Conservation (phyloP, 352 stramenopile species). For the Aphanomyces stellatus region DNA sequence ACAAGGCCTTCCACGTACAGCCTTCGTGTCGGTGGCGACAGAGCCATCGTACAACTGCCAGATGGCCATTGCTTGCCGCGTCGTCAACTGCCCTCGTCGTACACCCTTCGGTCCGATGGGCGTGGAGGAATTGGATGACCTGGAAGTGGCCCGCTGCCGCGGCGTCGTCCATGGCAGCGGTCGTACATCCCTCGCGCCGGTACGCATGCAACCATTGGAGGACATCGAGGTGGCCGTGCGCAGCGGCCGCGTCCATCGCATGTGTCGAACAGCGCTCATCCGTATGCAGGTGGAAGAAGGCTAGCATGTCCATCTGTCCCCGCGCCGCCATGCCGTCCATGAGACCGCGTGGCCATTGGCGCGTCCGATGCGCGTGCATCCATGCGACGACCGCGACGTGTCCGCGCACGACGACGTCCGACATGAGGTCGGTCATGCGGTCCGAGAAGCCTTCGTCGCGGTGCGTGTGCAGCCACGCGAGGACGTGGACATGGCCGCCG, state of each 20-base stretch:
- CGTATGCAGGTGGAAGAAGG: neutral
- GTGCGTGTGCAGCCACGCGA: constrained; percentile 10
- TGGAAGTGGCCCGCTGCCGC: constrained; percentile 2
- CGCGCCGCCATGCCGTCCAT: neutral
- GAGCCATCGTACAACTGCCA: constrained; percentile 10
- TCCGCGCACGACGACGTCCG: constrained; percentile 20
- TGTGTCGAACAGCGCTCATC: neutral
- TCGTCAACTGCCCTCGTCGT: constrained; percentile 1
- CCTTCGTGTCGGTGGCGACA: constrained; percentile 2
- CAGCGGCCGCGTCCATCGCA: constrained; percentile 12
- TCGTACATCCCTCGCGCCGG: neutral
- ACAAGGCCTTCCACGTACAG: constrained; percentile 13
- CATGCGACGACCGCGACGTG: constrained; percentile 27
- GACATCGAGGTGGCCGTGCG: constrained; percentile 4
- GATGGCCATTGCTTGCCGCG: constrained; percentile 10
- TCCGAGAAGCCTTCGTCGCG: neutral
- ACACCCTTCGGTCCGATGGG: constrained; percentile 7
- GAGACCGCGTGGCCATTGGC: constrained; percentile 1
- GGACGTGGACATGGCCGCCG: constrained; percentile 11
- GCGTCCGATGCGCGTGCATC: constrained; percentile 23
- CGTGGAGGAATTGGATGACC: constrained; percentile 4
- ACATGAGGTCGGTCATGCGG: constrained; percentile 17
- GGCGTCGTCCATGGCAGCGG: constrained; percentile 5
- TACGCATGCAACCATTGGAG: neutral
- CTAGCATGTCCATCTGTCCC: neutral